These are phyloP conservation scores for Blastocystis hominis DNA, from an alignment of 352 stramenopile species.

Conservation along the genomic window DNA sequence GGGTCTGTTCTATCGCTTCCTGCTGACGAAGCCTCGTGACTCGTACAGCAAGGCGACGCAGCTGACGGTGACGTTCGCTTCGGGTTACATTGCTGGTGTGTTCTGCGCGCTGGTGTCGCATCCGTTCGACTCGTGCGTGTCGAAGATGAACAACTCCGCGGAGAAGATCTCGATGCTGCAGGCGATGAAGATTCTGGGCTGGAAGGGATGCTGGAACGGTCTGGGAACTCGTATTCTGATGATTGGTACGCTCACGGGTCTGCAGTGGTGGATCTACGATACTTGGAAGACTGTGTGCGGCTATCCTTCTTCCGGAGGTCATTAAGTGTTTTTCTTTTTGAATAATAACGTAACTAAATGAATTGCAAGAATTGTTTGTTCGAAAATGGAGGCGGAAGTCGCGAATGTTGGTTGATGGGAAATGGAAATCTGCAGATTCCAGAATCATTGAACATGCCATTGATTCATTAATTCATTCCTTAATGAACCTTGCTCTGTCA, in stretches of 20 bases:
- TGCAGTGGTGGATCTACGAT: conserved; percentile 92
- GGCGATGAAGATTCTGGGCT: conserved; percentile 72
- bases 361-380: background rate
- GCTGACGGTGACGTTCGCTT: conserved; percentile 88
- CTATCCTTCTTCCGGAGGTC: conserved; percentile 78
- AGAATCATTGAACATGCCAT: background rate
- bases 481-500: too few species aligned
- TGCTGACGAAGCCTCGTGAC: conserved; percentile 74
- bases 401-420: background rate
- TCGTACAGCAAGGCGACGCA: conserved; percentile 82
- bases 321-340: conserved; percentile 13
- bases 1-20: conserved; percentile 64
- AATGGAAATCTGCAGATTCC: background rate
- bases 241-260: conserved; percentile 85
- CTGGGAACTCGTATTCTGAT: conserved; percentile 84
- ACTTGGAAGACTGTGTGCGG: conserved; percentile 82
- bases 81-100: conserved; percentile 94
- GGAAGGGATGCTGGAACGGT: conserved; percentile 65
- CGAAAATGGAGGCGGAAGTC: background rate
- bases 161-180: conserved; percentile 72
- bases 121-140: conserved; percentile 94
- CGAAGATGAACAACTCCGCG: conserved; percentile 83
- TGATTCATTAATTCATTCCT: background rate
- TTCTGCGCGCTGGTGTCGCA: conserved; percentile 96
- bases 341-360: background rate